A percentile compares a stretch with the other conserved stretches of the same genome.
phyloP scores from a whole-genome alignment of 176 grass and related monocot species.

The Triticum dicoccoides region DNA sequence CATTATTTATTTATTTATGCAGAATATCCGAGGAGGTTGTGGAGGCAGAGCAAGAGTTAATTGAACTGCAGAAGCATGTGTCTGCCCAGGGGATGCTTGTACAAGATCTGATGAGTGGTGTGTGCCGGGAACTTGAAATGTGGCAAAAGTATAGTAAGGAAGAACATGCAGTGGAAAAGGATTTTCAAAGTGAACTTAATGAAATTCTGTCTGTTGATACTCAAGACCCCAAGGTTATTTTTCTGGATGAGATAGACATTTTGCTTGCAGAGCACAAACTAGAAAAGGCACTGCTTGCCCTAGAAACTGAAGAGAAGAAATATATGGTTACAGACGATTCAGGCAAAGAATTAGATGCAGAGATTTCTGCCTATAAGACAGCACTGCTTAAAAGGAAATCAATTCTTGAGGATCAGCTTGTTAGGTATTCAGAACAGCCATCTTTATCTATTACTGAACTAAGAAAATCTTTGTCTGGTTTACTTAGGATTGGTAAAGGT shows the following conservation, averaged over 20 bases:
- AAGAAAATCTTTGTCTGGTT: conserved; percentile 64
- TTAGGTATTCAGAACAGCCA: conserved; percentile 67
- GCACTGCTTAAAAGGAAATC: conserved; percentile 68
- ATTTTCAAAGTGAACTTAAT: conserved; percentile 53
- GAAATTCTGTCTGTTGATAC: conserved; percentile 54
- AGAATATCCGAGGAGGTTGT: conserved; percentile 95
- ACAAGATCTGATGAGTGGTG: conserved; percentile 89
- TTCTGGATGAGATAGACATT: conserved; percentile 74
- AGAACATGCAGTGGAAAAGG: conserved; percentile 41
- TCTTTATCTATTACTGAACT: conserved; percentile 64
- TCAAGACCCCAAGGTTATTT: conserved; percentile 55
- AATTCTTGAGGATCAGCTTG: conserved; percentile 77
- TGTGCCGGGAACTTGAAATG: conserved; percentile 67
- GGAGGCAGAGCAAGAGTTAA: conserved; percentile 91
- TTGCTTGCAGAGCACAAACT: conserved; percentile 82
- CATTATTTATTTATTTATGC: conserved; percentile 2
- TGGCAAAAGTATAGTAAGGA: conserved; percentile 72
- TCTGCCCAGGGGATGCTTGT: conserved; percentile 91
- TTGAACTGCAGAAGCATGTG: conserved; percentile 81
- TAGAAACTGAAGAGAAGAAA: conserved; percentile 74
- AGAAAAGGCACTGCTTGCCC: conserved; percentile 64
- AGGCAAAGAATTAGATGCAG: conserved; percentile 51
- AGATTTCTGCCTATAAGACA: conserved; percentile 52
- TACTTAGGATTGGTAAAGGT: conserved; percentile 81
- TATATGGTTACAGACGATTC: conserved; percentile 37